phyloP scores from a whole-genome alignment of 768 basidiomycete genomes.

The Phallus indusiatus region DNA sequence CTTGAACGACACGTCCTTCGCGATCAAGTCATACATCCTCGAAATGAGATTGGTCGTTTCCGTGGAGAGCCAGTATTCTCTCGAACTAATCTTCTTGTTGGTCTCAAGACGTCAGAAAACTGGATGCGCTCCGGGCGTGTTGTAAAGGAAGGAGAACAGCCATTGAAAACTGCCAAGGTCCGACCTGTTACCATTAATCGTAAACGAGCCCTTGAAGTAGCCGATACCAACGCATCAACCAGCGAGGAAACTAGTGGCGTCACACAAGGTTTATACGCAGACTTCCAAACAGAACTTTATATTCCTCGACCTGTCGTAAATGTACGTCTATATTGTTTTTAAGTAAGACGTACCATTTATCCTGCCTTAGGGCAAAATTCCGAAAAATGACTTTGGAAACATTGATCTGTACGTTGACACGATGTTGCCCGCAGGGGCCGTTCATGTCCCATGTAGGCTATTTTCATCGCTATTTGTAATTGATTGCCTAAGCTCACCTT shows the following conservation, averaged over 20 bases:
- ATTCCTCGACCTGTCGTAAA: conserved; percentile 72
- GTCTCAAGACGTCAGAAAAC: conserved; percentile 82
- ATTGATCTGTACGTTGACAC: conserved; percentile 92
- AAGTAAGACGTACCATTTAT: not conserved
- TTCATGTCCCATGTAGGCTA: conserved; percentile 81
- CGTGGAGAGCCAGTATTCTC: conserved; percentile 89
- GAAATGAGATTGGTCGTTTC: conserved; percentile 81
- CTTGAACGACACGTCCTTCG: conserved; percentile 81
- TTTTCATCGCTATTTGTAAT: conserved; percentile 7
- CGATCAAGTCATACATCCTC: conserved; percentile 76
- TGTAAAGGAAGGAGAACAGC: conserved; percentile 65
- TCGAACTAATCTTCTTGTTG: conserved; percentile 65
- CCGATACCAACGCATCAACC: conserved; percentile 11
- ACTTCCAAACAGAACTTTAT: conserved; percentile 77
- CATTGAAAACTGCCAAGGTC: conserved; percentile 84
- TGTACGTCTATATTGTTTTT: conserved; percentile 36
- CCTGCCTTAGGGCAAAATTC: conserved; percentile 66
- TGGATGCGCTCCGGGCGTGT: conserved; percentile 86
- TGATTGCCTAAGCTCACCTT: conserved; percentile 10
- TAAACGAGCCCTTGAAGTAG: conserved; percentile 62
- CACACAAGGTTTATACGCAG: conserved; percentile 83
- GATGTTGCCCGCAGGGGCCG: conserved; percentile 86
- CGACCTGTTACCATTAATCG: conserved; percentile 73
- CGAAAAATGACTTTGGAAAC: conserved; percentile 94
- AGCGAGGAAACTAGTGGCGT: too few species aligned